Percentiles rank a stretch among this genome's conserved stretches.
phyloP scores from a whole-genome alignment of 2,329 filamentous ascomycete genomes.

The Ophiosphaerella herpotricha region DNA sequence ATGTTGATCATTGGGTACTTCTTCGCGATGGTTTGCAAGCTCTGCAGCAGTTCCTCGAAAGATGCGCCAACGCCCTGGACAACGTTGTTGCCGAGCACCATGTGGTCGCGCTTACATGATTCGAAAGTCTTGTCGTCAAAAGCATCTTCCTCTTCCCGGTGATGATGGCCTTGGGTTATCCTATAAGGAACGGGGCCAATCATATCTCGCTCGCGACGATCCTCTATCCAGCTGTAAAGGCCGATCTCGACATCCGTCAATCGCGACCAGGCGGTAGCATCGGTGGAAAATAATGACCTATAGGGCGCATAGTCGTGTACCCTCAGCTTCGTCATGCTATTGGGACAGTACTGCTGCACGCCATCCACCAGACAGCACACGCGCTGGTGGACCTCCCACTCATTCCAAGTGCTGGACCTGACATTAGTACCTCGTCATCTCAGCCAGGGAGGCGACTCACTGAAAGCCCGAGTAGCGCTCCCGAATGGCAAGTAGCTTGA shows the following conservation, averaged over 20 bases:
- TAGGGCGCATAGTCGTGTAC: constrained; percentile 44
- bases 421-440: constrained; percentile 8
- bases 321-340: constrained; percentile 37
- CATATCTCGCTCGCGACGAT: constrained; percentile 40
- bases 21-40: constrained; percentile 33
- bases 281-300: constrained; percentile 40
- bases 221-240: constrained; percentile 42
- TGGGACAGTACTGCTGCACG: constrained; percentile 35
- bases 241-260: constrained; percentile 40
- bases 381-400: constrained; percentile 45
- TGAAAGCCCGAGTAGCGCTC: constrained; percentile 42
- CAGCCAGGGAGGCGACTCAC: constrained; percentile 8
- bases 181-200: constrained; percentile 40
- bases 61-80: constrained; percentile 39
- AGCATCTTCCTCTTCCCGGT: constrained; percentile 41
- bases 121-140: constrained; percentile 44
- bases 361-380: constrained; percentile 44
- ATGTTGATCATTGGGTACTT: constrained; percentile 42
- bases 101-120: constrained; percentile 38
- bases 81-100: constrained; percentile 40
- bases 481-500: constrained; percentile 41
- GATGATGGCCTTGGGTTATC: constrained; percentile 39
- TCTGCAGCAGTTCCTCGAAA: constrained; percentile 39
- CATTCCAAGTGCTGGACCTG: constrained; percentile 36
- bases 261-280: constrained; percentile 35